Base-by-base conservation (phyloP, 1,284 basidiomycete species). In the Leccinum angustisporum region DNA sequence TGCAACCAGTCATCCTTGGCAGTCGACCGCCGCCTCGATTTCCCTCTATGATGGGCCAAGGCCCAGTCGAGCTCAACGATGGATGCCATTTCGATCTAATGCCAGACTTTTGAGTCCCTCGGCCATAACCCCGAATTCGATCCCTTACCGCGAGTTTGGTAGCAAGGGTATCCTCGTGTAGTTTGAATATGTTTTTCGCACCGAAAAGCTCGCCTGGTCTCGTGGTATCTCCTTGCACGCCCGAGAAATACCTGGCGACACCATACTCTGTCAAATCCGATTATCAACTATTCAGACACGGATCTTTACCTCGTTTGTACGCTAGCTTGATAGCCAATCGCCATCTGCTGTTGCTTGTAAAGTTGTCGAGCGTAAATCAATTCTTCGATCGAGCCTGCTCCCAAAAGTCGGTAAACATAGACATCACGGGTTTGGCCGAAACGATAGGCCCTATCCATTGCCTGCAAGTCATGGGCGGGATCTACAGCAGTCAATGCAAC, bases 311-410 rank as follows among this genome's bases (percentile, higher is more conserved):
- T 83, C 0, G 90, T 92, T 69, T 92, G 91, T 4, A 90, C 78
- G 66, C 89, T 92, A 0, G 89, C 91, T 66, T 90, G 85, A 70
- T 95, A 95, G 0, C 87, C 93, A 56, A 94, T 93, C 14, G 86
- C 84, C 90, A 94, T 94, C 70, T 92, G 90, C 70, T 94, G 93
- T 68, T 93, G 92, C 73, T 95, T 95, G 76, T 94, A 94, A 9
- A 95, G 82, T 74, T 95, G 93, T 5, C 92, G 85, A 0, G 90
- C 90, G 67, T 94, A 94, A 34, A 94, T 91, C 46, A 92, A 76
- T 70, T 92, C 92, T 70, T 96, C 94, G 18, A 96, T 84, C 1
- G 93, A 93, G 5, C 93, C 94, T 4, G 91, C 90, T 2, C 90
- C 92, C 14, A 97, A 81, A 11, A 97, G 80, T 48, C 94, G 86